Evolutionary conservation across 2,329 filamentous ascomycete genomes (phyloP).

Genomic region (Cryphonectria radicalis): DNA sequence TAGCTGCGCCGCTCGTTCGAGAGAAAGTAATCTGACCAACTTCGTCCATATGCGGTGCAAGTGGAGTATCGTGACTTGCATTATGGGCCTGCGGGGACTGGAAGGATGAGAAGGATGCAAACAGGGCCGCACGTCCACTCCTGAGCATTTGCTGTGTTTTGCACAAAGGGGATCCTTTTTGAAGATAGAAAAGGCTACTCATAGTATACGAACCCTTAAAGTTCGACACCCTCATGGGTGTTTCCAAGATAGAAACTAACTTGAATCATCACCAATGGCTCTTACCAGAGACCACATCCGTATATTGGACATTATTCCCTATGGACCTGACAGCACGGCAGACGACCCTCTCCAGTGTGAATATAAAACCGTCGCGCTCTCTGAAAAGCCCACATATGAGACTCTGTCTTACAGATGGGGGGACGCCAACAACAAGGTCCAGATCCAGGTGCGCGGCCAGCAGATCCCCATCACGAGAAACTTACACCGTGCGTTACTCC

Average conservation of each 20-base stretch:
- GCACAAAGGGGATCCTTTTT: background rate
- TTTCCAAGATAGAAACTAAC: background rate
- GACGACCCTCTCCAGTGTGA: background rate
- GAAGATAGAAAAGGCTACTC: too few species aligned
- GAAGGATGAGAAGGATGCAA: background rate
- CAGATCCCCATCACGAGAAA: constrained; percentile 20
- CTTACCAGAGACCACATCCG: background rate
- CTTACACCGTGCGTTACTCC: background rate
- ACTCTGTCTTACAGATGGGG: background rate
- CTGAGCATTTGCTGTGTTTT: background rate
- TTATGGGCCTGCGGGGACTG: background rate
- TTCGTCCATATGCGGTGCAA: background rate
- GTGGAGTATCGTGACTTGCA: background rate
- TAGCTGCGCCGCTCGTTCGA: background rate
- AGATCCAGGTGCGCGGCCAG: background rate
- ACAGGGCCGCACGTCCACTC: background rate
- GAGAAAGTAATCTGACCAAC: background rate
- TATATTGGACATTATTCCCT: background rate
- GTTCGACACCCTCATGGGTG: background rate
- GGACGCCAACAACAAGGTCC: background rate
- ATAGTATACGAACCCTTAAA: background rate
- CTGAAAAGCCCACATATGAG: background rate
- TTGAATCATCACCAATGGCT: background rate
- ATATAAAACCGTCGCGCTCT: background rate
- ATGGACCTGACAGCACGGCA: background rate